Evolutionary conservation across 2,329 filamentous ascomycete genomes (phyloP).

Genomic region (Sodiomyces alkalinus): DNA sequence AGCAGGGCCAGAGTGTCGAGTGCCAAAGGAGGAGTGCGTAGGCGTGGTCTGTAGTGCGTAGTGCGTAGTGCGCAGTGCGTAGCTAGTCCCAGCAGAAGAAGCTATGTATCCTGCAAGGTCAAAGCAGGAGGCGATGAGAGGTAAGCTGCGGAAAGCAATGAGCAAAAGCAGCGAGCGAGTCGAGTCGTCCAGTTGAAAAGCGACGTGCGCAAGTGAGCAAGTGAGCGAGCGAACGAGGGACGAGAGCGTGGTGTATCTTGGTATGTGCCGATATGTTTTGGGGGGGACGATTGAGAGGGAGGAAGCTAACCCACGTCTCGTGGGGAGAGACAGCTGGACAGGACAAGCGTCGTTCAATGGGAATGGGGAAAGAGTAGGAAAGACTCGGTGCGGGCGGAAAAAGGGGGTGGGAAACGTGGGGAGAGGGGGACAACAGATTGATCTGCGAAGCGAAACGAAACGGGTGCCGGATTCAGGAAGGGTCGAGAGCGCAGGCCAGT

Average conservation of each 20-base stretch:
- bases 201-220: no score
- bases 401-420: background rate
- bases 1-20: slow-evolving; percentile 4
- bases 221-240: no score
- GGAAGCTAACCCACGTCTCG: slow-evolving; percentile 1
- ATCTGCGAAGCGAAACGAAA: slow-evolving; percentile 1
- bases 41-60: no score
- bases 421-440: background rate
- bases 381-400: background rate
- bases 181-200: slow-evolving; percentile 1
- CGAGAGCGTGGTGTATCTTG: no score
- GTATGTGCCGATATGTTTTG: background rate
- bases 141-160: background rate
- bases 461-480: slow-evolving; percentile 3
- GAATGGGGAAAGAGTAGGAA: slow-evolving; percentile 1
- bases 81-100: slow-evolving; percentile 5
- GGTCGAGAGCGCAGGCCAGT: slow-evolving; percentile 3
- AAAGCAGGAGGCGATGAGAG: slow-evolving; percentile 6
- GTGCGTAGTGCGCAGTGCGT: no score
- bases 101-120: slow-evolving; percentile 10
- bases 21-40: no score
- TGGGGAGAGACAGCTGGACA: background rate
- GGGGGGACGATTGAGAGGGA: background rate
- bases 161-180: slow-evolving; percentile 2
- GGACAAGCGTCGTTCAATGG: background rate